Percentiles rank a stretch among this genome's conserved stretches.
Evolutionary conservation across 2,329 filamentous ascomycete species (phyloP).

Genomic region (Phialophora macrospora): DNA sequence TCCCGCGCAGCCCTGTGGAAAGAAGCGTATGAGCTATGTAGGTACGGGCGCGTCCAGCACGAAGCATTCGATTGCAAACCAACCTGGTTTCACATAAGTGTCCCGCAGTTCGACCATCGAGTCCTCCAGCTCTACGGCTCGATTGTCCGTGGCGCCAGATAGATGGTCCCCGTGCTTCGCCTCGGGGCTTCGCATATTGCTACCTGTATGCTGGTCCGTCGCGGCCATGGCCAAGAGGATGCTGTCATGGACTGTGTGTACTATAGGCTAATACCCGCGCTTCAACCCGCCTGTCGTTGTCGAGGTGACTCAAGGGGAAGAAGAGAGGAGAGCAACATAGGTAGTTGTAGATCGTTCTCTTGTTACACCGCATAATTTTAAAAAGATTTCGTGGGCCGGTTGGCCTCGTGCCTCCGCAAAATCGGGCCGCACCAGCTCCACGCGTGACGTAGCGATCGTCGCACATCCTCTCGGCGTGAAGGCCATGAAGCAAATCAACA

Average conservation of each 20-base stretch:
- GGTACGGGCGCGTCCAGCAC: too few species aligned
- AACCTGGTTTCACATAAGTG: background rate
- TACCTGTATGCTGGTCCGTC: background rate
- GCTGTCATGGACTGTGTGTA: background rate
- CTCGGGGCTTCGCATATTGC: background rate
- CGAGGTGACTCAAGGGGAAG: background rate
- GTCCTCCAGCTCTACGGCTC: background rate
- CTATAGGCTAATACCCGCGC: background rate
- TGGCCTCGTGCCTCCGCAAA: background rate
- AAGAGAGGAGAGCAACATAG: too few species aligned
- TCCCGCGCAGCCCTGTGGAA: slow-evolving; percentile 49
- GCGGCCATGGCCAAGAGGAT: background rate
- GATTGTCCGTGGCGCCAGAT: background rate
- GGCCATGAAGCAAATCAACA: background rate
- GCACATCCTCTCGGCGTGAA: background rate
- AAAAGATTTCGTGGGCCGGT: too few species aligned
- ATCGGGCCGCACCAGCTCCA: background rate
- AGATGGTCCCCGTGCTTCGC: background rate
- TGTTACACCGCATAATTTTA: background rate
- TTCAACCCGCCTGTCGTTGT: background rate
- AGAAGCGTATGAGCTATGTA: too few species aligned
- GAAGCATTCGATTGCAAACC: background rate
- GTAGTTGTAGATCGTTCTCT: too few species aligned
- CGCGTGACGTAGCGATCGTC: background rate
- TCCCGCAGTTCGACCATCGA: background rate